These are phyloP conservation scores for Gossypium aridum DNA, from an alignment of 441 rosid species.

Conservation along the genomic window DNA sequence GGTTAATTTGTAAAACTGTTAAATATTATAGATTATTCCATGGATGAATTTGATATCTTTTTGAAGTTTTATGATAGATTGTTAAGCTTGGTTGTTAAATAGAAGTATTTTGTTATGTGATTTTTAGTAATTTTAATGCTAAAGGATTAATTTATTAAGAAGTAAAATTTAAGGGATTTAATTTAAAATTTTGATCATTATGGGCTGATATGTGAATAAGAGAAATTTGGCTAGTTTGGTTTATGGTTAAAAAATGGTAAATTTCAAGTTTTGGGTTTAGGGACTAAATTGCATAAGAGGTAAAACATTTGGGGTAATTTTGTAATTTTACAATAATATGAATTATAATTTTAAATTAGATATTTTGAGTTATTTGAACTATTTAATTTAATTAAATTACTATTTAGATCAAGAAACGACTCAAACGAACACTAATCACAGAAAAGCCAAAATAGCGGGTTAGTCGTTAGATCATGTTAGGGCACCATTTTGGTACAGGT, in stretches of 20 bases:
- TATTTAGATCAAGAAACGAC: not conserved
- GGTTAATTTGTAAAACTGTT: not conserved
- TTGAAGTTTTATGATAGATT: too few relatives aligned
- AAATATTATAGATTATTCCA: too few relatives aligned
- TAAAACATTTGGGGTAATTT: not conserved
- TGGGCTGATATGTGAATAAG: not conserved
- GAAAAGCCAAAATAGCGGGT: not conserved
- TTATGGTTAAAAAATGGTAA: not conserved
- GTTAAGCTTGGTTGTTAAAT: too few relatives aligned
- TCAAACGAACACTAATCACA: not conserved
- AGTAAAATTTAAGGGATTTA: not conserved
- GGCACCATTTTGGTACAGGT: not conserved
- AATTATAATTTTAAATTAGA: too few relatives aligned
- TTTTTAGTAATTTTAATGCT: not conserved
- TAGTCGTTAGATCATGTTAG: not conserved
- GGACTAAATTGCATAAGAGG: not conserved
- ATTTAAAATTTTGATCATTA: not conserved
- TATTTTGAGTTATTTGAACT: not conserved
- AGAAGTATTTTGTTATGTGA: not conserved
- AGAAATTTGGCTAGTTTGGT: not conserved
- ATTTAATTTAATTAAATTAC: too few relatives aligned
- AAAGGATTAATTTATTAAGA: not conserved
- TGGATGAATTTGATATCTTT: too few relatives aligned
- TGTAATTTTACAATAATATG: too few relatives aligned
- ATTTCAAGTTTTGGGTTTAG: too few relatives aligned